Conservation (phyloP, 805 yeast species). For the Sungouiella thailandica region DNA sequence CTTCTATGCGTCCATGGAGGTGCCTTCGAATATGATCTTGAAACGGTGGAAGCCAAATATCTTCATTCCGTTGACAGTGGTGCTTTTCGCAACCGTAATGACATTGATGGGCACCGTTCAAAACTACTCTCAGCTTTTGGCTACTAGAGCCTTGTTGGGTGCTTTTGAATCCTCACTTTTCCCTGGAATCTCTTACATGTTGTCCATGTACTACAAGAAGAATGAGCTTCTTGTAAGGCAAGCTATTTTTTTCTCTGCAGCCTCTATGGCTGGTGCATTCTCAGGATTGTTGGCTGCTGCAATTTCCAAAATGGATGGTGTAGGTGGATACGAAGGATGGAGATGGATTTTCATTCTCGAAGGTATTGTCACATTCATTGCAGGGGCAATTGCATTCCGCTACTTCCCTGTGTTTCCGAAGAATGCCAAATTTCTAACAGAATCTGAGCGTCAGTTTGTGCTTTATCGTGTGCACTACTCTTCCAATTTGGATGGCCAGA, state of each 20-base stretch:
- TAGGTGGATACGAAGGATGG: slow-evolving; percentile 39
- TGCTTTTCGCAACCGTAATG: slow-evolving; percentile 57
- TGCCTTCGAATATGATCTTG: slow-evolving; percentile 9
- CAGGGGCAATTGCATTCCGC: slow-evolving; percentile 27
- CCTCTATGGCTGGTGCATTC: slow-evolving; percentile 31
- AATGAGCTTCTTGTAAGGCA: slow-evolving; percentile 32
- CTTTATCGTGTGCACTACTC: slow-evolving; percentile 38
- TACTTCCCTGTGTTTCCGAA: slow-evolving; percentile 36
- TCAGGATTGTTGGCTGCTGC: slow-evolving; percentile 32
- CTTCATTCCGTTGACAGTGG: slow-evolving; percentile 56
- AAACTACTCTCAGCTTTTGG: slow-evolving; percentile 47
- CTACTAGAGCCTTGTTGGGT: slow-evolving; percentile 36
- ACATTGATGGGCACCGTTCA: slow-evolving; percentile 60
- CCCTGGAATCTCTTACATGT: slow-evolving; percentile 35
- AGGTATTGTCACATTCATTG: slow-evolving; percentile 35
- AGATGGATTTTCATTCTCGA: slow-evolving; percentile 43
- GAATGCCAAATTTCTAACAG: slow-evolving; percentile 31
- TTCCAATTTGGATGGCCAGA: slow-evolving; percentile 15
- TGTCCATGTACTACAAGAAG: slow-evolving; percentile 34
- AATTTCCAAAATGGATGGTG: slow-evolving; percentile 33
- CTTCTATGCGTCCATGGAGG: slow-evolving; percentile 9
- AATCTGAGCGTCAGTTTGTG: slow-evolving; percentile 37
- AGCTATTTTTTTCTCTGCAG: slow-evolving; percentile 33
- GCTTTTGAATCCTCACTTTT: slow-evolving; percentile 33
- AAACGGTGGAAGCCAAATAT: slow-evolving; percentile 49